Conservation (phyloP, 495 filamentous ascomycete species). For the Neurospora africana region DNA sequence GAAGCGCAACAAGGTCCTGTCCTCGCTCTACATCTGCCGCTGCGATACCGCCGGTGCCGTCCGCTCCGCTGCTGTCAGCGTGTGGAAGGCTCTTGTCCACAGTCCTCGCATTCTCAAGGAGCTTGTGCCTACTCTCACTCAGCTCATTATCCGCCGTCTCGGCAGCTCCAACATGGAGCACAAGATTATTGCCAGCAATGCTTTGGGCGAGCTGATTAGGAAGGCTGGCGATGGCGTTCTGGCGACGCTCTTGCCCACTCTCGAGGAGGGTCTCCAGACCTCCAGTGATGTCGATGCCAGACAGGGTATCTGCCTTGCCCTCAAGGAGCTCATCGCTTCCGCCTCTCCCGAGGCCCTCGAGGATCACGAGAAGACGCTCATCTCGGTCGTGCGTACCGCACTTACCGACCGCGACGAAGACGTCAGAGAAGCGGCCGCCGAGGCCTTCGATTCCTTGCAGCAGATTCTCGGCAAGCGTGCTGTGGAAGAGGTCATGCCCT, state of each 20-base stretch:
- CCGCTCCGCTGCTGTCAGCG: slow-evolving; percentile 76
- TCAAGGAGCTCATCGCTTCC: slow-evolving; percentile 88
- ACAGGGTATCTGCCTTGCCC: slow-evolving; percentile 94
- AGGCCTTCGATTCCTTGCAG: slow-evolving; percentile 92
- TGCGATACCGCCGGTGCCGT: slow-evolving; percentile 93
- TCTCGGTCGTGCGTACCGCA: slow-evolving; percentile 86
- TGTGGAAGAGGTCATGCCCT: slow-evolving; percentile 87
- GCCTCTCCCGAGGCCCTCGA: slow-evolving; percentile 81
- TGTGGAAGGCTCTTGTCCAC: slow-evolving; percentile 95
- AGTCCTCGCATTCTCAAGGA: slow-evolving; percentile 90
- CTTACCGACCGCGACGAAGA: slow-evolving; percentile 82
- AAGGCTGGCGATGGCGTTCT: slow-evolving; percentile 93
- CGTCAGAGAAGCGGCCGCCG: slow-evolving; percentile 89
- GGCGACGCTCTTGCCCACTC: slow-evolving; percentile 74
- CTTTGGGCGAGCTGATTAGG: slow-evolving; percentile 88
- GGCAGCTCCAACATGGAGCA: slow-evolving; percentile 96
- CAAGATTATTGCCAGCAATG: slow-evolving; percentile 95
- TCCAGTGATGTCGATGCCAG: slow-evolving; percentile 87
- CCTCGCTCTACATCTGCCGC: slow-evolving; percentile 91
- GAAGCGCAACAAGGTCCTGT: slow-evolving; percentile 88
- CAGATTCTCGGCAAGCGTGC: slow-evolving; percentile 86
- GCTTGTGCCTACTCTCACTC: slow-evolving; percentile 84
- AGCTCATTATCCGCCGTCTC: slow-evolving; percentile 86
- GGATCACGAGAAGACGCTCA: slow-evolving; percentile 89
- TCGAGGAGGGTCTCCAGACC: slow-evolving; percentile 83